Conservation (phyloP, 2,329 filamentous ascomycete genomes). For the Aaosphaeria pasadenensis region DNA sequence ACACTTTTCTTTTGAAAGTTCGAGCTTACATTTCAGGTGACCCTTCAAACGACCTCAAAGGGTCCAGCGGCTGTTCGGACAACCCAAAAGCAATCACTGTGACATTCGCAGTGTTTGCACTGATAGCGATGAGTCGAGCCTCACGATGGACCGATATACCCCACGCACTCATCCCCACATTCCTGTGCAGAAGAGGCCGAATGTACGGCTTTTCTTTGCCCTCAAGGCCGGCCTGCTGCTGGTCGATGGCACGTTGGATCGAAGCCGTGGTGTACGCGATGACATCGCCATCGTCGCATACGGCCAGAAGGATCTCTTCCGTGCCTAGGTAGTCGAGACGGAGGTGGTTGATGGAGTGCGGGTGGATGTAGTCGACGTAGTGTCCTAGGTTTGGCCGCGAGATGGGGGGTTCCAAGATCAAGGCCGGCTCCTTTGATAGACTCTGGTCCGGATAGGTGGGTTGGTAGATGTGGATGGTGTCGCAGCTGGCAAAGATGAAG, state of each 20-base stretch:
- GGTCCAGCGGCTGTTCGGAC: slow-evolving; percentile 11
- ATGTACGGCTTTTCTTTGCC: slow-evolving; percentile 17
- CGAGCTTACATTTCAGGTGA: not conserved
- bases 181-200: slow-evolving; percentile 68
- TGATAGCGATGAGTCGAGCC: slow-evolving; percentile 82
- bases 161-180: slow-evolving; percentile 80
- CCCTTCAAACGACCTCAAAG: not conserved
- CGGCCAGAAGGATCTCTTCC: slow-evolving; percentile 49
- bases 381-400: slow-evolving; percentile 23
- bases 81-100: slow-evolving; percentile 60
- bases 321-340: slow-evolving; percentile 44
- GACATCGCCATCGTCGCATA: slow-evolving; percentile 57
- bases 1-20: not conserved
- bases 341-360: slow-evolving; percentile 46
- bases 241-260: slow-evolving; percentile 24
- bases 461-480: slow-evolving; percentile 41
- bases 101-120: slow-evolving; percentile 66
- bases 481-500: slow-evolving; percentile 46
- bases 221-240: not conserved
- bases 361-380: slow-evolving; percentile 32
- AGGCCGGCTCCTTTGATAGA: slow-evolving; percentile 30
- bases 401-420: slow-evolving; percentile 39
- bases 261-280: slow-evolving; percentile 38
- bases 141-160: slow-evolving; percentile 77
- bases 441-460: slow-evolving; percentile 44